Percentiles rank a stretch among this genome's conserved stretches.
phyloP scores from a whole-genome alignment of 2,329 filamentous ascomycete genomes.

The Hortaea werneckii region DNA sequence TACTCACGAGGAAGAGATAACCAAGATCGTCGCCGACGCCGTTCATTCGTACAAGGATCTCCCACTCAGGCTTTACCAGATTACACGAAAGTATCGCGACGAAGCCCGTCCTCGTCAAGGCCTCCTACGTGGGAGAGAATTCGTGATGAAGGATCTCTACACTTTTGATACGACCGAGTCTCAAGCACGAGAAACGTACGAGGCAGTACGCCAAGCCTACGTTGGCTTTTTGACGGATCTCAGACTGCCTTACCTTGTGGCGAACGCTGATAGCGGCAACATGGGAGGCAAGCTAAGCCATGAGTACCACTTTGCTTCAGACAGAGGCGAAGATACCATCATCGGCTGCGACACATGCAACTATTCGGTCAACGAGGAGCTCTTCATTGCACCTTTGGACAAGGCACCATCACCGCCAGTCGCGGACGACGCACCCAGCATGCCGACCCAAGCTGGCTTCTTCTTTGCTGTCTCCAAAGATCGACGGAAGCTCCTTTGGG shows the following conservation, averaged over 20 bases:
- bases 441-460: not conserved
- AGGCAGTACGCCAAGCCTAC: constrained; percentile 64
- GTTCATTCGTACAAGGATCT: constrained; percentile 77
- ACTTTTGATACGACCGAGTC: constrained; percentile 68
- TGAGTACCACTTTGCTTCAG: constrained; percentile 78
- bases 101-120: constrained; percentile 83
- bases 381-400: constrained; percentile 29
- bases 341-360: constrained; percentile 64
- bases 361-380: constrained; percentile 78
- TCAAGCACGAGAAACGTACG: constrained; percentile 71
- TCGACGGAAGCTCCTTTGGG: constrained; percentile 56
- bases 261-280: constrained; percentile 85
- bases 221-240: constrained; percentile 68
- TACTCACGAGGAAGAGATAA: constrained; percentile 96
- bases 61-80: constrained; percentile 82
- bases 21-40: constrained; percentile 60
- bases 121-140: constrained; percentile 77
- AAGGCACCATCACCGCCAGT: not conserved
- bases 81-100: constrained; percentile 87
- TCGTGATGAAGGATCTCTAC: constrained; percentile 97
- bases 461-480: constrained; percentile 48
- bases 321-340: constrained; percentile 76
- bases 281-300: constrained; percentile 92
- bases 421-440: not conserved
- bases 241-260: constrained; percentile 72